Base-by-base conservation (phyloP, 306 rosid species). In the Quercus agrifolia region DNA sequence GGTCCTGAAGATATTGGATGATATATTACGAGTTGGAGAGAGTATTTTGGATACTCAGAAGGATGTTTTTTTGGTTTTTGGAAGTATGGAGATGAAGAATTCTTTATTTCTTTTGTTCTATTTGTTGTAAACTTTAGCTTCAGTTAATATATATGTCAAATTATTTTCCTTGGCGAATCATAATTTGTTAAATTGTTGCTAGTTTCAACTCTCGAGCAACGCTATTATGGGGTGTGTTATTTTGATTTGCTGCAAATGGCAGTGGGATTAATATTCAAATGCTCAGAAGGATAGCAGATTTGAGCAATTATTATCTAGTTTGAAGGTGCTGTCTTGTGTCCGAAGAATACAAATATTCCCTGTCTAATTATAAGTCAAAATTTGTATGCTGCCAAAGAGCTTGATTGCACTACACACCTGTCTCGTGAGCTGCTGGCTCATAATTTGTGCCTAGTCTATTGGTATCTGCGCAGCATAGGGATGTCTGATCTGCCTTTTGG, bases 41-140 rank as follows among this genome's bases (percentile, higher is more conserved):
- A 5, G 25, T 25, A 21, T 1, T 59, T 27, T 59, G 66, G 66
- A 59, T n/a, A 21, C 13, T 10, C 66, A 20, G 31, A 21, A n/a
- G 31, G 13, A n/a, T n/a, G 66, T 41, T 38, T 41, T 41, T 41
- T 41, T 41, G 46, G 46, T 41, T 41, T 23, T 61, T 61, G 4
- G 3, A 61, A 21, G 66, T 23, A 21, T 1, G 1, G 25, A 21
- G 17, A 21, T 25, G 67, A 68, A 67, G 72, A 20, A 68, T 68
- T 68, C 72, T 68, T 68, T 68, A n/a, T n/a, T 19, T 67, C 51
- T 41, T 67, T 68, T 68, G 51, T 68, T 35, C 72, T 35, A 68
- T 35, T 19, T 68, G 72, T 68, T 33, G 72, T 35, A 67, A 7
- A 67, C 72, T 35, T 8, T n/a, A 67, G 72, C 15, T 18, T 67